Base-by-base conservation (phyloP, 2,329 filamentous ascomycete species). In the Colletotrichum incanum region DNA sequence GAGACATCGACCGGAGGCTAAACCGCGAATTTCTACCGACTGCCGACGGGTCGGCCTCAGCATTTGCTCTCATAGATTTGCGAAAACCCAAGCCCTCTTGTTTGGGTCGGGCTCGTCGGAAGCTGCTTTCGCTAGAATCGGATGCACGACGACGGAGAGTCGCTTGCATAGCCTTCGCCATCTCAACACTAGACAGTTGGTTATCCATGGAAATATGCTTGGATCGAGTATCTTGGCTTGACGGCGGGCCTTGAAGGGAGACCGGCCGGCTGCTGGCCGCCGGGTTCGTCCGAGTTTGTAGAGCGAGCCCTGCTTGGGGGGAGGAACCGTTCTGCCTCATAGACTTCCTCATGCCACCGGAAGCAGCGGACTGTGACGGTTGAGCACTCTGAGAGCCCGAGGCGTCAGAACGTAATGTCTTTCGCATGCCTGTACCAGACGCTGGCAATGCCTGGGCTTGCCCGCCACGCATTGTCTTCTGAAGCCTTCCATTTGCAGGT, bases 101-200 rank as follows among this genome's bases (percentile, higher is more conserved):
- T 7, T 80, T 79, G 47, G 87, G 83, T 73, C 89, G 88, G 54
- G 85, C 82, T 37, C 94, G 92, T 78, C 90, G 93, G 84, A 98
- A 98, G 79, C 94, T 97, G 82, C 93, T 97, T 55, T 94, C 92
- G 77, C 92, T 94, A 37, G 89, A 91, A 75, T 91, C 90, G 0
- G 92, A 93, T 23, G 84, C 86, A 12, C 84, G 87, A 2, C 91
- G 87, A 69, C 84, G 83, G 11, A 90, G 80, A 6, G 77, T 76
- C 16, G 85, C 77, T 54, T 79, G 80, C 37, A 67, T 61, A 5
- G 52, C 61, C 20, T 37, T 69, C 12, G 73, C 72, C 43, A 77
- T 71, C 34, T 74, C 67, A 47, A 76, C 67, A 49, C 74, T 74
- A 9, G 76, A 70, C 14, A 65, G 54, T 9, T 61, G 49, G 59